Percentiles rank a stretch among this genome's conserved stretches.
These are phyloP conservation scores for Metschnikowia lachancei DNA, from an alignment of 805 yeast genomes.

Conservation along the genomic window DNA sequence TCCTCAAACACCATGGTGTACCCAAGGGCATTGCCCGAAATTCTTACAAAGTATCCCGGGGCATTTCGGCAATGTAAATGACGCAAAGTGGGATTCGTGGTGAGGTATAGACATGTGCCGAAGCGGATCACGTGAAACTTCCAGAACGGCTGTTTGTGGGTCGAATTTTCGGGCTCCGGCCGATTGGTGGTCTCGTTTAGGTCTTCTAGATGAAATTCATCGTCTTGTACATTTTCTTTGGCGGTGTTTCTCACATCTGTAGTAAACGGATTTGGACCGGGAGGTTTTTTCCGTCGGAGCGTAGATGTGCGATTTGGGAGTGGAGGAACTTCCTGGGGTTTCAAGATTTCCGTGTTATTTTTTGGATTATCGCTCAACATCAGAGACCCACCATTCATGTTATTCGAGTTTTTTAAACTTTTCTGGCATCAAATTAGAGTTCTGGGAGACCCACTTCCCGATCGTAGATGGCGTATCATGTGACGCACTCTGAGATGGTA, in stretches of 20 bases:
- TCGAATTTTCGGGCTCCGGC: not conserved
- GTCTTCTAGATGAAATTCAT: no score
- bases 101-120: conserved; percentile 54
- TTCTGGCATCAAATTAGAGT: no score
- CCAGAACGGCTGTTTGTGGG: conserved; percentile 42
- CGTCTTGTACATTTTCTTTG: no score
- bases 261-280: conserved; percentile 12
- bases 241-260: no score
- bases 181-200: no score
- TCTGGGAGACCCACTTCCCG: no score
- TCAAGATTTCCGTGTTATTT: no score
- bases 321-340: not conserved
- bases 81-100: conserved; percentile 64
- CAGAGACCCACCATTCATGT: no score
- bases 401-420: no score
- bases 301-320: conserved; percentile 3
- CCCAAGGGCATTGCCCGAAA: conserved; percentile 1
- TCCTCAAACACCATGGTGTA: conserved; percentile 18
- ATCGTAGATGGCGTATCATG: no score
- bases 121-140: conserved; percentile 60
- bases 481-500: no score
- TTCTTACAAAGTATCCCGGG: conserved; percentile 55
- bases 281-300: conserved; percentile 13
- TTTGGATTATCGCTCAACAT: no score
- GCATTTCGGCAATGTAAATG: conserved; percentile 59